phyloP scores from a whole-genome alignment of 208 protist species.

The Angomonas deanei region DNA sequence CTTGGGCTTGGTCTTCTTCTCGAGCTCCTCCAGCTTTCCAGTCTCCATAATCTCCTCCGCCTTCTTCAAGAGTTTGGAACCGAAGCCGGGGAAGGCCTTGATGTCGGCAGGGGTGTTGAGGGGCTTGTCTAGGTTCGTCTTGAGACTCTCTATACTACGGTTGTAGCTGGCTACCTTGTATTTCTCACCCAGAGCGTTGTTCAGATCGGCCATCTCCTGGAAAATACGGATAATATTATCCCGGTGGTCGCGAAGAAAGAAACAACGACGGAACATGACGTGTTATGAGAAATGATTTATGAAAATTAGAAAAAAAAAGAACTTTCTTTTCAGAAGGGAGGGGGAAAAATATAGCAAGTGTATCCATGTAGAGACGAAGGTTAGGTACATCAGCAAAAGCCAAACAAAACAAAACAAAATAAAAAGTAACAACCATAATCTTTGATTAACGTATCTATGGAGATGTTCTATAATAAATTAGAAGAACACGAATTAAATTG shows the following conservation, averaged over 20 bases:
- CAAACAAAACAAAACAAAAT: too few species aligned
- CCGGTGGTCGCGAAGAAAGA: slow-evolving; percentile 52
- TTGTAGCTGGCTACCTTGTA: slow-evolving; percentile 86
- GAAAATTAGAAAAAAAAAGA: slow-evolving; percentile 7
- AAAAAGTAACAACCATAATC: too few species aligned
- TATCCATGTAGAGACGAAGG: not conserved
- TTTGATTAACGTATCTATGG: too few species aligned
- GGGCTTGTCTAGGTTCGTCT: slow-evolving; percentile 79
- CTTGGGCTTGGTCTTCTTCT: slow-evolving; percentile 88
- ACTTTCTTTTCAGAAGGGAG: not conserved
- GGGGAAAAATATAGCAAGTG: not conserved
- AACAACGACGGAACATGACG: slow-evolving; percentile 57
- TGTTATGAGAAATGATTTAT: not conserved
- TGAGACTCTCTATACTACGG: slow-evolving; percentile 75
- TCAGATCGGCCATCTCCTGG: slow-evolving; percentile 84
- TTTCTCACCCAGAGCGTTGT: slow-evolving; percentile 85
- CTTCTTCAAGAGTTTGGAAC: slow-evolving; percentile 81
- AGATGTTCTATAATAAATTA: too few species aligned
- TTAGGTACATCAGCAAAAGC: too few species aligned
- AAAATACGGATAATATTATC: slow-evolving; percentile 89
- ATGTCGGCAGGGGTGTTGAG: slow-evolving; percentile 67
- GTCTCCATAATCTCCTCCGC: slow-evolving; percentile 87
- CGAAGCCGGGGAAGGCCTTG: slow-evolving; percentile 68
- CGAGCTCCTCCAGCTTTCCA: slow-evolving; percentile 82
- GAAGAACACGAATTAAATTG: not conserved